Evolutionary conservation across 352 stramenopile species (phyloP).

Genomic region (Phytophthora foliorum): DNA sequence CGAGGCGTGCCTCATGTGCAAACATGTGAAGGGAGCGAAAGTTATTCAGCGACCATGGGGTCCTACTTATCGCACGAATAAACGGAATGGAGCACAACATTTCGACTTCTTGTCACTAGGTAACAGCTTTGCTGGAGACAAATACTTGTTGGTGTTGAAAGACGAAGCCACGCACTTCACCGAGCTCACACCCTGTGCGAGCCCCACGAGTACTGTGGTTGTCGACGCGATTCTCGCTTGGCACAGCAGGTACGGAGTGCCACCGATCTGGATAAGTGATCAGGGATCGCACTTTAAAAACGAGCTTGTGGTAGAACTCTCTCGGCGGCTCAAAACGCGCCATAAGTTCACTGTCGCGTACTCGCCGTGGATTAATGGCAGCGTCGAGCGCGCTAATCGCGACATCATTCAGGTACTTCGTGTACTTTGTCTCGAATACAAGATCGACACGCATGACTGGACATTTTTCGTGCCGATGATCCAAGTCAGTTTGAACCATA

Average conservation of each 20-base stretch:
- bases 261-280: conserved; percentile 4
- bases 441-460: conserved; percentile 30
- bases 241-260: conserved; percentile 3
- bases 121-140: conserved; percentile 16
- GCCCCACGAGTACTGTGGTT: conserved; percentile 1
- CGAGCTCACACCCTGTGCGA: conserved; percentile 2
- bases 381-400: conserved; percentile 38
- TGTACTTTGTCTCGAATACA: conserved; percentile 26
- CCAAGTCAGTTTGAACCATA: conserved; percentile 43
- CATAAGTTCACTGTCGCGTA: conserved; percentile 22
- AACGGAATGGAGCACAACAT: conserved; percentile 20
- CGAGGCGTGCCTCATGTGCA: conserved; percentile 6
- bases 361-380: conserved; percentile 45
- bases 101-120: conserved; percentile 20
- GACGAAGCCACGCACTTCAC: conserved; percentile 21
- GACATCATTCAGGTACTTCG: conserved; percentile 41
- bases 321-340: not conserved
- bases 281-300: conserved; percentile 2
- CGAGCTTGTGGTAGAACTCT: conserved; percentile 4
- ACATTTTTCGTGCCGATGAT: conserved; percentile 30
- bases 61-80: conserved; percentile 19
- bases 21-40: conserved; percentile 21
- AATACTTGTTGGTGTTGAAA: conserved; percentile 21
- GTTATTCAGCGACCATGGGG: conserved; percentile 19
- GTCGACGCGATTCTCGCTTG: conserved; percentile 6